Percentiles rank a stretch among this genome's conserved stretches.
These are phyloP conservation scores for Quercus agrifolia DNA, from an alignment of 306 rosid species.

Conservation along the genomic window DNA sequence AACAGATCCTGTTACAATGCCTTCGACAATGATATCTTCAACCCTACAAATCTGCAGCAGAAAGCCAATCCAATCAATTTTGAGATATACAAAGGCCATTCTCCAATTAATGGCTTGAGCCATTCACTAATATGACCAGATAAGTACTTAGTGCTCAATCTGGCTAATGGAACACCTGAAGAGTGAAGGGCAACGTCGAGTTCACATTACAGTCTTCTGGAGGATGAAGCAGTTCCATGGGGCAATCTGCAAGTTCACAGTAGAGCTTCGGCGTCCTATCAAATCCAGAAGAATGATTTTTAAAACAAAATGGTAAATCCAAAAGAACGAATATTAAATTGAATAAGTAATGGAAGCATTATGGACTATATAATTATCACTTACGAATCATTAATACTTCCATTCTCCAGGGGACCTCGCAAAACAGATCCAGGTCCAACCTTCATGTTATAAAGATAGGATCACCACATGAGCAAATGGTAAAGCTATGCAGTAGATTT, in stretches of 20 bases:
- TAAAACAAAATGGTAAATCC: not conserved
- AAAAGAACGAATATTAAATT: conserved; percentile 17
- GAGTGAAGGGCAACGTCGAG: conserved; percentile 89
- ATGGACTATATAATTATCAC: conserved; percentile 27
- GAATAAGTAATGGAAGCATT: not conserved
- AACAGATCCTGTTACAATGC: conserved; percentile 81
- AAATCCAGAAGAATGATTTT: conserved; percentile 16
- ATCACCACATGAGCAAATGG: conserved; percentile 24
- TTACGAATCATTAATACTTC: conserved; percentile 46
- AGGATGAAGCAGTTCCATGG: conserved; percentile 82
- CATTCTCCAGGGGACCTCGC: conserved; percentile 74
- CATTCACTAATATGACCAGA: conserved; percentile 23
- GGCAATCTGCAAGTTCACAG: conserved; percentile 77
- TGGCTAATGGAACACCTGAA: conserved; percentile 72
- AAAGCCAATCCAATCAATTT: conserved; percentile 29
- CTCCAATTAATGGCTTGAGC: conserved; percentile 8
- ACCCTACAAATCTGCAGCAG: conserved; percentile 86
- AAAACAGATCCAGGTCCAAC: conserved; percentile 84
- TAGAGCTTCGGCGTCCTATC: conserved; percentile 62
- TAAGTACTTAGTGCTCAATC: conserved; percentile 34
- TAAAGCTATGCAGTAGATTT: not conserved
- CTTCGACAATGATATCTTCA: conserved; percentile 72
- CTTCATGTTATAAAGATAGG: conserved; percentile 42
- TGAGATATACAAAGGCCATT: conserved; percentile 15
- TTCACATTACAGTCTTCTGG: conserved; percentile 97